phyloP scores from a whole-genome alignment of 371 early-diverging fungal genomes.

The Mortierella sp. region DNA sequence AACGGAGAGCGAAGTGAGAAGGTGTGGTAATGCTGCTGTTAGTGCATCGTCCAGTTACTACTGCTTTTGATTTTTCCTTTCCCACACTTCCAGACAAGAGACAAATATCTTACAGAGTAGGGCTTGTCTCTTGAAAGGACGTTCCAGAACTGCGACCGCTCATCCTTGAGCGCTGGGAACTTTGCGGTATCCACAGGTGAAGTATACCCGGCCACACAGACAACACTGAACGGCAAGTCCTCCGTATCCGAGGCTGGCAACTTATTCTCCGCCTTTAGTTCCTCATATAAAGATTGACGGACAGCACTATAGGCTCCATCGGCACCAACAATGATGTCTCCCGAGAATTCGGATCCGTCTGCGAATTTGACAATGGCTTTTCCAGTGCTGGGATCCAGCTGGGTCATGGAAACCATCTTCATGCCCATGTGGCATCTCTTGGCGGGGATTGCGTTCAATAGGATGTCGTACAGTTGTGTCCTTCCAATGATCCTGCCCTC shows the following conservation, averaged over 20 bases:
- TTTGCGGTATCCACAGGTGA: constrained; percentile 1
- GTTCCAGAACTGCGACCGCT: background rate
- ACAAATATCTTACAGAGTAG: background rate
- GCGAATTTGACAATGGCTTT: constrained; percentile 1
- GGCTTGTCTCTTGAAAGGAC: constrained; percentile 1
- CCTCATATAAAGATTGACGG: background rate
- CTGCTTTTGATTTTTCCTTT: background rate
- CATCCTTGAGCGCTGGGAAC: constrained; percentile 4
- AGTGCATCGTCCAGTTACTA: background rate
- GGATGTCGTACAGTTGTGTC: constrained; percentile 15
- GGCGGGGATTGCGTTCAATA: constrained; percentile 1
- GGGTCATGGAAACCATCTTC: constrained; percentile 8
- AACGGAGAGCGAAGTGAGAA: background rate
- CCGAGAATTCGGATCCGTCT: constrained; percentile 3
- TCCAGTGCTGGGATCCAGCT: background rate
- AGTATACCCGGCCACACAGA: constrained; percentile 16
- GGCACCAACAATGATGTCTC: constrained; percentile 22
- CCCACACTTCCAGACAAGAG: background rate
- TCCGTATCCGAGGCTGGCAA: constrained; percentile 10
- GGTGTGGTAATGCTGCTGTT: background rate
- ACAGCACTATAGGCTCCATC: constrained; percentile 23
- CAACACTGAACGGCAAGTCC: constrained; percentile 7
- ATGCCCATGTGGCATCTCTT: constrained; percentile 7
- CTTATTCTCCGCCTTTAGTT: background rate
- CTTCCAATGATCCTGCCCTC: constrained; percentile 15